Evolutionary conservation across 2,329 filamentous ascomycete genomes (phyloP).

Genomic region (Colletotrichum viniferum): DNA sequence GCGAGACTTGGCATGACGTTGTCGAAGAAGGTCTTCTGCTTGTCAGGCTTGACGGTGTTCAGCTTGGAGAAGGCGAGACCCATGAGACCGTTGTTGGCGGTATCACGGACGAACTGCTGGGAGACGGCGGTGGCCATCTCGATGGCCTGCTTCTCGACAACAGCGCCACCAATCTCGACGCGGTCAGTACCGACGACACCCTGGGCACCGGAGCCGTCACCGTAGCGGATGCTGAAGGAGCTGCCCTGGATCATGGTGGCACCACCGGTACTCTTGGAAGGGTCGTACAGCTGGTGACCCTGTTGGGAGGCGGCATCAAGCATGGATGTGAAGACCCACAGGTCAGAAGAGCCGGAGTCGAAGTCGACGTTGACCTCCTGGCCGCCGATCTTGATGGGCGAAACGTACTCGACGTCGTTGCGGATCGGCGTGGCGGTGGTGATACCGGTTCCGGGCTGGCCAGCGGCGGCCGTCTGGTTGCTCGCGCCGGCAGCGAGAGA

Average conservation of each 20-base stretch:
- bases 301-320: conserved; percentile 48
- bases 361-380: conserved; percentile 74
- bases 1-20: conserved; percentile 66
- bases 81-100: conserved; percentile 70
- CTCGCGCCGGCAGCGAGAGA: background rate
- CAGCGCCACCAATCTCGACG: conserved; percentile 70
- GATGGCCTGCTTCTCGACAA: conserved; percentile 66
- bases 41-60: conserved; percentile 66
- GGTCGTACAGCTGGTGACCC: conserved; percentile 52
- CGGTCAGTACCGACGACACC: conserved; percentile 72
- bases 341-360: conserved; percentile 77
- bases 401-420: conserved; percentile 73
- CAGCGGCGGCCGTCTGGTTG: conserved; percentile 14
- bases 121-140: conserved; percentile 68
- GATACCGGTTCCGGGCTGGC: conserved; percentile 45
- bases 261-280: conserved; percentile 36
- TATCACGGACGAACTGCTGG: conserved; percentile 60
- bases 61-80: conserved; percentile 70
- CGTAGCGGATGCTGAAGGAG: conserved; percentile 70
- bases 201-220: conserved; percentile 66
- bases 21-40: conserved; percentile 76
- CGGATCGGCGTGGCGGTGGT: conserved; percentile 69
- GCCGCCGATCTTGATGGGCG: conserved; percentile 71
- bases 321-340: conserved; percentile 74
- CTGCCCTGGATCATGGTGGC: conserved; percentile 42